Evolutionary conservation across 768 basidiomycete genomes (phyloP).

Genomic region (Leccinum longicurvipes): DNA sequence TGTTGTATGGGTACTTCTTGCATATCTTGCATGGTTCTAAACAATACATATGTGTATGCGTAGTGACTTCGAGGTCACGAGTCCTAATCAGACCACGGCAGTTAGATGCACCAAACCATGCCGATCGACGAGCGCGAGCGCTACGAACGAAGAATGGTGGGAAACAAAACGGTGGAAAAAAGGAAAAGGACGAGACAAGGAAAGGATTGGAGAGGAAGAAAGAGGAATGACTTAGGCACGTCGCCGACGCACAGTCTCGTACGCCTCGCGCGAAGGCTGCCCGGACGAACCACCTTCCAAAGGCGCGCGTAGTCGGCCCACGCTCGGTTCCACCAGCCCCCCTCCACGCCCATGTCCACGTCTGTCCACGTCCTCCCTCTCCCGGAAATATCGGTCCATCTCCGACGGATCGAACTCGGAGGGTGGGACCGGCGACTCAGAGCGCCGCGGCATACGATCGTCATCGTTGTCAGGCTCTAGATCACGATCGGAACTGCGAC

Average conservation of each 20-base stretch:
- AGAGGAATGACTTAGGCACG: background rate
- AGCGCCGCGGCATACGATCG: constrained; percentile 21
- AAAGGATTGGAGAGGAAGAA: no score
- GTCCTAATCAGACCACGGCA: background rate
- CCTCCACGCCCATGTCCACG: background rate
- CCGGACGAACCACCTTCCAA: background rate
- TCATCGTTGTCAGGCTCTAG: background rate
- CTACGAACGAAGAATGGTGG: background rate
- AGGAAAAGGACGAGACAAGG: background rate
- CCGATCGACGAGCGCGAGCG: background rate
- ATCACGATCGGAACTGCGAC: background rate
- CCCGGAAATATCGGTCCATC: constrained; percentile 72
- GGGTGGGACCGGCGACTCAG: constrained; percentile 33
- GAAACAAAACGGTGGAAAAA: background rate
- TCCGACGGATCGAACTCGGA: constrained; percentile 67
- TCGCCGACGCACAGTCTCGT: background rate
- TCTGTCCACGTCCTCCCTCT: constrained; percentile 8
- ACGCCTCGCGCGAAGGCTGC: background rate
- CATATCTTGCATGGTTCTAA: background rate
- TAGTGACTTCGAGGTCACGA: background rate
- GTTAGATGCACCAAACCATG: background rate
- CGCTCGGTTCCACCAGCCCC: background rate
- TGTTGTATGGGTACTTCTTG: background rate
- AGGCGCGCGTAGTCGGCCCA: background rate
- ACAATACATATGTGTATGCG: background rate